phyloP scores from a whole-genome alignment of 2,329 filamentous ascomycete species.

The Microsporum ferrugineum region DNA sequence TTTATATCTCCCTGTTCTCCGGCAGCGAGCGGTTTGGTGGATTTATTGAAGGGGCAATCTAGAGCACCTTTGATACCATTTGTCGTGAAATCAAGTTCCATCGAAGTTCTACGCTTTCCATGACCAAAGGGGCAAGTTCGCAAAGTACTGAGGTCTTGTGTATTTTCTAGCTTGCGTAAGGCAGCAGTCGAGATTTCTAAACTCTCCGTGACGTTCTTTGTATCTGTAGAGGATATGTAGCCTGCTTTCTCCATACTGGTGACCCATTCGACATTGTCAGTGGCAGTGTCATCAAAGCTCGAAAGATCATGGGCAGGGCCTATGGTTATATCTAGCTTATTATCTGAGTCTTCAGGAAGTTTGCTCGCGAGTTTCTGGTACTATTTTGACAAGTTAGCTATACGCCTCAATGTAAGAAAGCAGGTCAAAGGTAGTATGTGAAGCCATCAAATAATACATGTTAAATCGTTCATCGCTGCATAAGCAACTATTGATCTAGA shows the following conservation, averaged over 20 bases:
- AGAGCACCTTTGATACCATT: conserved; percentile 68
- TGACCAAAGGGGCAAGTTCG: conserved; percentile 26
- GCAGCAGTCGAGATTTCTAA: conserved; percentile 21
- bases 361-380: conserved; percentile 27
- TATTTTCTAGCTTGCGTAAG: background rate
- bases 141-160: conserved; percentile 14
- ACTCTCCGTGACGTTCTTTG: conserved; percentile 28
- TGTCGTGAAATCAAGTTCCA: conserved; percentile 87
- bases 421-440: conserved; percentile 18
- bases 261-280: conserved; percentile 12
- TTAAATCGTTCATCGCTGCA: conserved; percentile 52
- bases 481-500: conserved; percentile 67
- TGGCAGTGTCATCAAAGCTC: background rate
- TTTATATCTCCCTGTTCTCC: conserved; percentile 32
- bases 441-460: conserved; percentile 43
- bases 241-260: conserved; percentile 11
- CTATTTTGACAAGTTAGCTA: conserved; percentile 24
- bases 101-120: conserved; percentile 51
- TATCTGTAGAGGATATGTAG: conserved; percentile 12
- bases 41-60: conserved; percentile 64
- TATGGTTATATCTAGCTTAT: conserved; percentile 5
- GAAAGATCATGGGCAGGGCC: background rate
- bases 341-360: conserved; percentile 20
- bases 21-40: conserved; percentile 26
- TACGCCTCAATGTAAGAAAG: conserved; percentile 3